A percentile compares a stretch with the other conserved stretches of the same genome.
phyloP scores from a whole-genome alignment of 495 filamentous ascomycete species.

The Aspergillus nanangensis region DNA sequence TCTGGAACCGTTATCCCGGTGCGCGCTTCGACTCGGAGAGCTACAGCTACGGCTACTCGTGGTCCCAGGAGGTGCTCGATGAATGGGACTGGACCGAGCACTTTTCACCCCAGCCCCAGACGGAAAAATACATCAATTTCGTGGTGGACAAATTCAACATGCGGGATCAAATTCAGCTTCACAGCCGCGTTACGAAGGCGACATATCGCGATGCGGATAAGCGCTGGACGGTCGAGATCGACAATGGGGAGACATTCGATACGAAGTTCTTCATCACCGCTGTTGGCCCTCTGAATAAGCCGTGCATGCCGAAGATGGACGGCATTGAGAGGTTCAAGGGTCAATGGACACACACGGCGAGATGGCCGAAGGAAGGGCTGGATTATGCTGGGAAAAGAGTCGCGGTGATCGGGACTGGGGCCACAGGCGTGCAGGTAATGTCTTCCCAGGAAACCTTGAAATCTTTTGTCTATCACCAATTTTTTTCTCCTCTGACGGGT shows the following conservation, averaged over 20 bases:
- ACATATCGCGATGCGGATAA: constrained; percentile 13
- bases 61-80: constrained; percentile 9
- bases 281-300: constrained; percentile 23
- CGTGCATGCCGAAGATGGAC: constrained; percentile 34
- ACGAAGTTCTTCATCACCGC: constrained; percentile 44
- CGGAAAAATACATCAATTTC: constrained; percentile 23
- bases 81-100: constrained; percentile 25
- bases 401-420: constrained; percentile 47
- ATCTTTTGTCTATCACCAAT: no score
- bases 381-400: constrained; percentile 42
- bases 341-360: constrained; percentile 45
- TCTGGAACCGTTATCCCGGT: constrained; percentile 34
- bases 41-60: constrained; percentile 22
- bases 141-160: constrained; percentile 20
- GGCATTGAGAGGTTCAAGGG: constrained; percentile 51
- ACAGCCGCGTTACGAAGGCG: constrained; percentile 17
- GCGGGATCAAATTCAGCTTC: constrained; percentile 21
- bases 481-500: no score
- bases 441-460: no score
- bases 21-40: constrained; percentile 20
- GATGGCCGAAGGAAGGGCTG: constrained; percentile 49
- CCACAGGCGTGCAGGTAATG: constrained; percentile 48
- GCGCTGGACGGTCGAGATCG: constrained; percentile 43
- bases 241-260: constrained; percentile 36
- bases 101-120: constrained; percentile 17